Conservation (phyloP, 768 basidiomycete genomes). For the Hydnomerulius pinastri region DNA sequence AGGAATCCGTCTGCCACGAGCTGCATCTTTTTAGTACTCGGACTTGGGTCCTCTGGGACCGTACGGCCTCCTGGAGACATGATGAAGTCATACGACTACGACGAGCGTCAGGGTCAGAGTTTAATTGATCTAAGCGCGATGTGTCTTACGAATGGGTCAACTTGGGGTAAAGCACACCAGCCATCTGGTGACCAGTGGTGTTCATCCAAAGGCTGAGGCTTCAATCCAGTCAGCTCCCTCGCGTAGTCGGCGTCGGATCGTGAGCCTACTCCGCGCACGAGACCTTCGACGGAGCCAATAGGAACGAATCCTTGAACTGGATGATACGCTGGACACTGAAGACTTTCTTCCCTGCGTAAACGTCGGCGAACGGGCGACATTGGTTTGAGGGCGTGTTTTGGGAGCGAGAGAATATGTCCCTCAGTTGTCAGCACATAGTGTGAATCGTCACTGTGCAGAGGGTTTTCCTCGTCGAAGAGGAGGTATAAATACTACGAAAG, state of each 20-base stretch:
- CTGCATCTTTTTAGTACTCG: conserved; percentile 64
- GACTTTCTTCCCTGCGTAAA: conserved; percentile 61
- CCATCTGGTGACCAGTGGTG: conserved; percentile 67
- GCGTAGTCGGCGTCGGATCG: conserved; percentile 83
- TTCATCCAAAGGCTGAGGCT: conserved; percentile 50
- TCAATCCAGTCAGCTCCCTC: conserved; percentile 62
- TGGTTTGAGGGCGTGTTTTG: conserved; percentile 52
- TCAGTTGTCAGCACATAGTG: conserved; percentile 95
- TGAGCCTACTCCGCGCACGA: conserved; percentile 69
- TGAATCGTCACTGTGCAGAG: conserved; percentile 71
- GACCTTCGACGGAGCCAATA: conserved; percentile 39
- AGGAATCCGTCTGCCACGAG: conserved; percentile 69
- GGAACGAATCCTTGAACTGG: conserved; percentile 40
- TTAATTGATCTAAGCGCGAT: not conserved
- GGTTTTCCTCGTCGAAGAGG: conserved; percentile 85
- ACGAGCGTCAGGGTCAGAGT: conserved; percentile 1
- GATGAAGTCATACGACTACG: conserved; percentile 80
- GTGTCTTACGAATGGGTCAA: conserved; percentile 66
- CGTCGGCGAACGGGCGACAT: conserved; percentile 60
- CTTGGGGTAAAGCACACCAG: conserved; percentile 72
- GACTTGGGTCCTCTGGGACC: conserved; percentile 69
- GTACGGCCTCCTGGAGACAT: conserved; percentile 57
- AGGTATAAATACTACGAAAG: conserved; percentile 81
- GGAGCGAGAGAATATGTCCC: conserved; percentile 83
- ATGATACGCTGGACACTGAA: conserved; percentile 75